These are phyloP conservation scores for Hymenoscyphus linearis DNA, from an alignment of 2,329 filamentous ascomycete species.

Conservation along the genomic window DNA sequence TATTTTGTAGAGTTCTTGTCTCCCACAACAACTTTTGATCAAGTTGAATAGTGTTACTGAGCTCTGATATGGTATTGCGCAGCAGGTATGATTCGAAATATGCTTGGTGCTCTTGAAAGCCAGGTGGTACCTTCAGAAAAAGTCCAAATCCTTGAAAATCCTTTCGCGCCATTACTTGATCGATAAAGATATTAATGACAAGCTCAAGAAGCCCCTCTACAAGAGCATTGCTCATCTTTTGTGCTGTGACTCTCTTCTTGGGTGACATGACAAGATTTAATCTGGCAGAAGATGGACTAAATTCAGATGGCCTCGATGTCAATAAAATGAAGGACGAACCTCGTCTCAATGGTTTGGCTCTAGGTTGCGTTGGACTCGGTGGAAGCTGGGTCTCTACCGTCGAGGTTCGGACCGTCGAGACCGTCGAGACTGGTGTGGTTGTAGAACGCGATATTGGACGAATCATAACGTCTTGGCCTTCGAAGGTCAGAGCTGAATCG, in stretches of 20 bases:
- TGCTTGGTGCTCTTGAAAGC: conserved; percentile 89
- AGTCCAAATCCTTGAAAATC: conserved; percentile 86
- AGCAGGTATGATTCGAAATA: conserved; percentile 92
- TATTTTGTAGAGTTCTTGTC: conserved; percentile 78
- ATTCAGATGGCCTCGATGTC: conserved; percentile 59
- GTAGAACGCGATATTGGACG: conserved; percentile 48
- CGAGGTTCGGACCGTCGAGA: conserved; percentile 73
- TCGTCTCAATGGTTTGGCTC: conserved; percentile 63
- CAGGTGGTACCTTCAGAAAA: conserved; percentile 82
- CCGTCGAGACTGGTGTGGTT: conserved; percentile 59
- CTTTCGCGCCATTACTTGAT: conserved; percentile 79
- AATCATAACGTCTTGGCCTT: conserved; percentile 79
- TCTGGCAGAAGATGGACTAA: conserved; percentile 54
- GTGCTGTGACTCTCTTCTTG: conserved; percentile 44
- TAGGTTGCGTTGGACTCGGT: conserved; percentile 36
- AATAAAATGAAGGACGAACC: conserved; percentile 90
- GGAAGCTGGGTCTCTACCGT: conserved; percentile 48
- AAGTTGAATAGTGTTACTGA: conserved; percentile 64
- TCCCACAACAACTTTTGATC: conserved; percentile 71
- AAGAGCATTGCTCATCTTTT: conserved; percentile 60
- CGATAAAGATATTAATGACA: conserved; percentile 72
- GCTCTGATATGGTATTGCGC: conserved; percentile 64
- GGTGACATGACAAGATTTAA: conserved; percentile 60
- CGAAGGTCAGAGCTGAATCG: conserved; percentile 75
- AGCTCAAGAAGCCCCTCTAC: conserved; percentile 74